These are phyloP conservation scores for Purshia tridentata DNA, from an alignment of 306 rosid genomes.

Conservation along the genomic window DNA sequence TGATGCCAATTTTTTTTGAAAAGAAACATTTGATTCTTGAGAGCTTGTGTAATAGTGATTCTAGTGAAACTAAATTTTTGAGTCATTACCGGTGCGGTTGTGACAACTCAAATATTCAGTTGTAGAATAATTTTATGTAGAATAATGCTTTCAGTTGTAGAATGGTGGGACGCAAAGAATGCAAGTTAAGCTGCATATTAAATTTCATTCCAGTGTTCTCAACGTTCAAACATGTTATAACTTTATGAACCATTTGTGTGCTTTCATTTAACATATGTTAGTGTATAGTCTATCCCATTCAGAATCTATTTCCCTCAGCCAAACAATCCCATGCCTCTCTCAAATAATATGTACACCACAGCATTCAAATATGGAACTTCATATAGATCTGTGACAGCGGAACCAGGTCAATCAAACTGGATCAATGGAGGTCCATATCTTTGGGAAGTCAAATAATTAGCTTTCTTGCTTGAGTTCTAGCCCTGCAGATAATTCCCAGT, in stretches of 20 bases:
- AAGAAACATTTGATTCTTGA: no score
- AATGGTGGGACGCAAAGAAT: no score
- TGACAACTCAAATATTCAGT: no score
- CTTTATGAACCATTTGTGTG: background rate
- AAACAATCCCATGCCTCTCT: background rate
- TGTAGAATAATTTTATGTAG: no score
- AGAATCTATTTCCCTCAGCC: background rate
- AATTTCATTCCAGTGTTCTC: background rate
- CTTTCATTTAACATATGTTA: background rate
- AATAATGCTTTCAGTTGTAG: no score
- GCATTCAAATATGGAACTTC: background rate
- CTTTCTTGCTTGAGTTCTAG: constrained; percentile 9
- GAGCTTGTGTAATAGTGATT: no score
- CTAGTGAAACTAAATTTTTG: no score
- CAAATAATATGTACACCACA: background rate
- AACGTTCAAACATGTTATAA: background rate
- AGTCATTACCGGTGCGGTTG: no score
- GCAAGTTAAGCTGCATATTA: background rate
- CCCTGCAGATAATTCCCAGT: constrained; percentile 46
- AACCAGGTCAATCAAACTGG: background rate
- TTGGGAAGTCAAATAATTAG: background rate
- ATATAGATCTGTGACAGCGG: background rate
- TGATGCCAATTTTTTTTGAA: no score
- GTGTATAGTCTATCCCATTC: background rate
- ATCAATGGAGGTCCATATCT: background rate